A percentile compares a stretch with the other conserved stretches of the same genome.
Conservation (phyloP, 208 protist genomes). For the Leishmania turanica region DNA sequence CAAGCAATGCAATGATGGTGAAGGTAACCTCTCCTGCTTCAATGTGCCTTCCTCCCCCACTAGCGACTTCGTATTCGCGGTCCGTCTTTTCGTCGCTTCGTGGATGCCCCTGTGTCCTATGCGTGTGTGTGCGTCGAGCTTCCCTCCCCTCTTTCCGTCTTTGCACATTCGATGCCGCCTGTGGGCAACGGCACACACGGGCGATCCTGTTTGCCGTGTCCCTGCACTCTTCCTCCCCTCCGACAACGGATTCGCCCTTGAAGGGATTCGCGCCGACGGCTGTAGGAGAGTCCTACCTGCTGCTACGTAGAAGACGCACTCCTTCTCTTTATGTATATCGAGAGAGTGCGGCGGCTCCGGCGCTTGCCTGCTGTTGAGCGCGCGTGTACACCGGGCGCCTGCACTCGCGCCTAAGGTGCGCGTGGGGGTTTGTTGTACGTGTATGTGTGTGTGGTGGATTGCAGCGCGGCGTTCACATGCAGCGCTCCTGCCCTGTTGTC, state of each 20-base stretch:
- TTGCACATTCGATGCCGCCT: neutral
- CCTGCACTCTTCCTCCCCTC: neutral
- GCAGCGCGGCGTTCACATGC: no score
- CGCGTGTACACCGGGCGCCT: neutral
- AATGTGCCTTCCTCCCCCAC: neutral
- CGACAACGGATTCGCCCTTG: neutral
- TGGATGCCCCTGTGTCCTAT: neutral
- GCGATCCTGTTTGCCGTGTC: neutral
- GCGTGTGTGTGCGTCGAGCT: neutral
- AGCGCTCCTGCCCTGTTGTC: neutral
- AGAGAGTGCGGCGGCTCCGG: neutral
- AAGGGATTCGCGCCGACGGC: neutral
- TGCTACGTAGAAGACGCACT: neutral
- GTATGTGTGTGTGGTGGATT: neutral
- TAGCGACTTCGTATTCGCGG: neutral
- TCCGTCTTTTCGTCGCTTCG: neutral
- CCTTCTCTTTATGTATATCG: neutral
- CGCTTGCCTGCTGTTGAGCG: neutral
- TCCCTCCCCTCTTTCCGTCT: neutral
- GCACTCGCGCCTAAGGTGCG: neutral
- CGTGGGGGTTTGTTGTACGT: neutral
- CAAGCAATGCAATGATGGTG: neutral
- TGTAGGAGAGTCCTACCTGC: neutral
- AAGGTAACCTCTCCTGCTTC: neutral
- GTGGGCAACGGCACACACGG: neutral